phyloP scores from a whole-genome alignment of 2,329 filamentous ascomycete genomes.

The Epichloe brachyelytri region DNA sequence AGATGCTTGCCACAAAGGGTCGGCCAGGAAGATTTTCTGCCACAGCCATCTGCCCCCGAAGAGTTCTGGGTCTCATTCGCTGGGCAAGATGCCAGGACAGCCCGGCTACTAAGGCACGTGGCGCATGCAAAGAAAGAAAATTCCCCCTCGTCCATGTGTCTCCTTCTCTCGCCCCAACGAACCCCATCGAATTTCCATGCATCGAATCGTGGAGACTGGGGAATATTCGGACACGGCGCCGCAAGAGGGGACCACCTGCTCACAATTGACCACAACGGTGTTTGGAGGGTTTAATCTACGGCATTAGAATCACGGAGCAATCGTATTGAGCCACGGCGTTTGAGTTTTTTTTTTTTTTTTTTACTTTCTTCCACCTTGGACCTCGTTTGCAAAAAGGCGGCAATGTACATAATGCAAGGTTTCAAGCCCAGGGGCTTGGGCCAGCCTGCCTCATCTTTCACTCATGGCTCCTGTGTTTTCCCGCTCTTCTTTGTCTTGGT shows the following conservation, averaged over 20 bases:
- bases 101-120: conserved; percentile 32
- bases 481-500: not conserved
- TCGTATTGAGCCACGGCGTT: conserved; percentile 4
- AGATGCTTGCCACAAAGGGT: conserved; percentile 27
- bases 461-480: not conserved
- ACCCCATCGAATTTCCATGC: not conserved
- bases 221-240: not conserved
- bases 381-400: not conserved
- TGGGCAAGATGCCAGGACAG: conserved; percentile 44
- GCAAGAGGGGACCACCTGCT: not conserved
- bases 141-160: not conserved
- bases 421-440: not conserved
- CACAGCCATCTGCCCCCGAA: conserved; percentile 44
- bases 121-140: no score
- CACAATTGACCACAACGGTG: not conserved
- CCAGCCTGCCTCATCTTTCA: not conserved
- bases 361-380: no score
- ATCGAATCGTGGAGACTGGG: not conserved
- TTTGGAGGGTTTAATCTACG: not conserved
- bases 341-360: not conserved
- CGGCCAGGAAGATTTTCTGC: conserved; percentile 40
- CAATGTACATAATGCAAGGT: not conserved
- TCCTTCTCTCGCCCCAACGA: not conserved
- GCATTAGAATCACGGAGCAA: conserved; percentile 4
- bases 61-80: conserved; percentile 31